Base-by-base conservation (phyloP, 2,329 filamentous ascomycete genomes). In the Cladorrhinum sp. region DNA sequence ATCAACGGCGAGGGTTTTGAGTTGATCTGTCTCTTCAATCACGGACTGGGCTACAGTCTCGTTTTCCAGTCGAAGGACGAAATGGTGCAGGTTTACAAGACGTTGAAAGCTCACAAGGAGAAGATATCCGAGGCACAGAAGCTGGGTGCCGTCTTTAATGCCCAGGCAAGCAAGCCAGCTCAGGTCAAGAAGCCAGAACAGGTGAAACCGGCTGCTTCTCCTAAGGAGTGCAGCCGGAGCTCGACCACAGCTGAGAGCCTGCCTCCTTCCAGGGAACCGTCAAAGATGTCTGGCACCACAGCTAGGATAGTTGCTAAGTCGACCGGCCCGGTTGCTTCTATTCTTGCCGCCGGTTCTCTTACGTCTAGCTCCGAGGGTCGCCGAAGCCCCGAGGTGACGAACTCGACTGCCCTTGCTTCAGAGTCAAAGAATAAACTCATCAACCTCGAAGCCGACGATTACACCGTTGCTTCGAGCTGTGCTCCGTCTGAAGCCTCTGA, bases 1-100 rank as follows among this genome's bases (percentile, higher is more conserved):
- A 9, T 55, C n/a, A 42, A 36, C 14, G 33, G 53, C 53, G 53
- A 55, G 30, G 30, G 42, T 26, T 23, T 55, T n/a, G 53, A 39
- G 10, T 3, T 24, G 33, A 24, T n/a, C 33, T 36, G 30, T n/a
- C 20, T 55, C 2, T 55, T 24, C 14, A 24, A 42, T 28, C 16
- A 46, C n/a, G 42, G 42, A 7, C 14, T 46, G 2, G 42, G 42
- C 18, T 46, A 46, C 18, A 46, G 42, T 46, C 10, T 46, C 18
- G 18, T 21, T 8, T 46, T 46, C 18, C 16, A 10, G 18, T 8
- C n/a, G 2, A 7, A 46, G 42, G 42, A 20, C 7, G n/a, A 18
- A 9, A 7, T 46, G 2, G 42, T 5, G 2, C 42, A 21, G 16
- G 7, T 46, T 16, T 21, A 18, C n/a, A 46, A 46, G 16, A 21